These are phyloP conservation scores for Neurospora crassa DNA, from an alignment of 2,329 filamentous ascomycete species.

Conservation along the genomic window DNA sequence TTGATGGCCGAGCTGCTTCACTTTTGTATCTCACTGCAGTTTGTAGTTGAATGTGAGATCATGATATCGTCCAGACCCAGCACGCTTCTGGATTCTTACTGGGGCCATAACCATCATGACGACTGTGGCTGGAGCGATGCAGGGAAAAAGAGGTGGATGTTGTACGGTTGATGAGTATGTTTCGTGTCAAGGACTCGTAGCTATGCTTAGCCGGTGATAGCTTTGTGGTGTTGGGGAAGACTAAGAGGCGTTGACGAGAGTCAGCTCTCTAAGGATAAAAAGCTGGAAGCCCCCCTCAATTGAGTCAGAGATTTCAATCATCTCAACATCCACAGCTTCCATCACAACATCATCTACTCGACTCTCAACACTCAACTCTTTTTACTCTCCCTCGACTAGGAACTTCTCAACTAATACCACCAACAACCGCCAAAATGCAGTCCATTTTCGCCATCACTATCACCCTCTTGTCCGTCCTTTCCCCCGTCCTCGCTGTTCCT, in stretches of 20 bases:
- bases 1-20: background rate
- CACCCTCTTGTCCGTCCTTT: background rate
- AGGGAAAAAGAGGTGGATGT: background rate
- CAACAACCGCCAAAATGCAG: conserved; percentile 1
- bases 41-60: background rate
- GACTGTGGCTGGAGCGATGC: background rate
- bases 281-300: background rate
- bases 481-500: background rate
- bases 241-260: background rate
- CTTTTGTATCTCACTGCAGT: background rate
- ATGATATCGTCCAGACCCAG: background rate
- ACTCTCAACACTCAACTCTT: background rate
- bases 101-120: background rate
- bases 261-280: background rate
- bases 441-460: background rate
- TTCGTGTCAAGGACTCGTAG: background rate
- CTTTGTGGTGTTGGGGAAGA: background rate
- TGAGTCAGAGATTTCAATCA: background rate
- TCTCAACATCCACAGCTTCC: background rate
- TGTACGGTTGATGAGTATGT: background rate
- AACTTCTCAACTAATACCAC: background rate
- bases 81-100: background rate
- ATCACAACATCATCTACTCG: background rate
- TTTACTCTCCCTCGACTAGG: background rate
- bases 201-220: background rate